Conservation (phyloP, 1,284 basidiomycete genomes). For the Earliella scabrosa region DNA sequence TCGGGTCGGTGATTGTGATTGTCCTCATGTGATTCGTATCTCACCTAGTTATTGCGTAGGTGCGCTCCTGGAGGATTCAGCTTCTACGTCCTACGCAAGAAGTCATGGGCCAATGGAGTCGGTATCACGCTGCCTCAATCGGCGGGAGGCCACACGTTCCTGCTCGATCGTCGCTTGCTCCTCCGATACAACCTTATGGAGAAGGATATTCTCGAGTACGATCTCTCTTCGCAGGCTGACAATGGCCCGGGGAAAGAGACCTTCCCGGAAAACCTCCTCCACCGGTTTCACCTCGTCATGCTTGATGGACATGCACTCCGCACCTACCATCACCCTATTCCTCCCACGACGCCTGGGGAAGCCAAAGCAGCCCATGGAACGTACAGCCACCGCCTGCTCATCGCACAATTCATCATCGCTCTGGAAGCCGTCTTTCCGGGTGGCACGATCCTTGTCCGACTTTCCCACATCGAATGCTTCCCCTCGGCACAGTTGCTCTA, state of each 20-base stretch:
- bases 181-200: conserved; percentile 29
- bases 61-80: conserved; percentile 41
- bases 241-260: no score
- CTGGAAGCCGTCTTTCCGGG: conserved; percentile 31
- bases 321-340: conserved; percentile 15
- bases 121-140: conserved; percentile 34
- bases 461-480: conserved; percentile 35
- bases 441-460: conserved; percentile 39
- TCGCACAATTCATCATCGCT: conserved; percentile 38
- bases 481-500: conserved; percentile 36
- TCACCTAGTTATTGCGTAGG: conserved; percentile 17
- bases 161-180: conserved; percentile 26
- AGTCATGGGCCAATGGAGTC: conserved; percentile 31
- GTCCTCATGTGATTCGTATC: not conserved
- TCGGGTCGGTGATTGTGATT: conserved; percentile 17
- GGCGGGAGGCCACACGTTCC: conserved; percentile 31
- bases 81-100: conserved; percentile 35
- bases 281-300: conserved; percentile 35
- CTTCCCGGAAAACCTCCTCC: conserved; percentile 7
- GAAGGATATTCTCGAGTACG: conserved; percentile 32
- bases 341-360: not conserved
- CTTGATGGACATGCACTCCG: conserved; percentile 40
- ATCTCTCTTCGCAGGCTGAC: conserved; percentile 15
- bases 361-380: not conserved
- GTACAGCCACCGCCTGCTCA: conserved; percentile 32